phyloP scores from a whole-genome alignment of 441 rosid genomes.

The Gossypium schwendimanii region DNA sequence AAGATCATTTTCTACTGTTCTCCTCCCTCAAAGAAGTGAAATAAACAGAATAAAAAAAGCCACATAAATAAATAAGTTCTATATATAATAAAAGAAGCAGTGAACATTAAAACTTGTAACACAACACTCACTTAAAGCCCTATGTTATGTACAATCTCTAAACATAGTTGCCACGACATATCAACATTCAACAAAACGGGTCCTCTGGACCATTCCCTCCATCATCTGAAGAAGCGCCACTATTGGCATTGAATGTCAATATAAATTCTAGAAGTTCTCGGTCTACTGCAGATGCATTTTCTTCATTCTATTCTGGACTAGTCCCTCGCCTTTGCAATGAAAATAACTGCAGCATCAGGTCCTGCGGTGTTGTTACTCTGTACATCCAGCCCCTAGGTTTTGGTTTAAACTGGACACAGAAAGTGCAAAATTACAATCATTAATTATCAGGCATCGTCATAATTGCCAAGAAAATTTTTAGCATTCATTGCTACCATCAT shows the following conservation, averaged over 20 bases:
- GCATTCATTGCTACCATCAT: constrained; percentile 18
- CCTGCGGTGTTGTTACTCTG: constrained; percentile 43
- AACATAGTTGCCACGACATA: neutral
- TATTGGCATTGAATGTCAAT: constrained; percentile 32
- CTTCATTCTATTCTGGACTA: constrained; percentile 30
- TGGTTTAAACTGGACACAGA: constrained; percentile 55
- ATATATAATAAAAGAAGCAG: neutral
- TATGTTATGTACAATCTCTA: constrained; percentile 17
- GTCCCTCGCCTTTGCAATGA: constrained; percentile 38
- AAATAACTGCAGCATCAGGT: constrained; percentile 57
- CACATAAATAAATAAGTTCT: neutral
- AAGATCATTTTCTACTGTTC: too few species aligned
- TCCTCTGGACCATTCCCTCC: constrained; percentile 34
- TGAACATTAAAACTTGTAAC: neutral
- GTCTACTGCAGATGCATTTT: constrained; percentile 32
- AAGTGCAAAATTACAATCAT: constrained; percentile 32
- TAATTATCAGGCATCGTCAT: constrained; percentile 18
- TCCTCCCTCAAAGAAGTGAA: too few species aligned
- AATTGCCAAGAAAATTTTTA: constrained; percentile 16
- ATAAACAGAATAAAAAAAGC: too few species aligned
- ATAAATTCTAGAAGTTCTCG: constrained; percentile 46
- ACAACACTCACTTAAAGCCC: neutral
- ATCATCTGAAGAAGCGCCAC: constrained; percentile 34
- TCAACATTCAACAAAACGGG: constrained; percentile 29
- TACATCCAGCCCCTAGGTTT: constrained; percentile 54